phyloP scores from a whole-genome alignment of 2,329 filamentous ascomycete species.

The Diplodia scrobiculata region DNA sequence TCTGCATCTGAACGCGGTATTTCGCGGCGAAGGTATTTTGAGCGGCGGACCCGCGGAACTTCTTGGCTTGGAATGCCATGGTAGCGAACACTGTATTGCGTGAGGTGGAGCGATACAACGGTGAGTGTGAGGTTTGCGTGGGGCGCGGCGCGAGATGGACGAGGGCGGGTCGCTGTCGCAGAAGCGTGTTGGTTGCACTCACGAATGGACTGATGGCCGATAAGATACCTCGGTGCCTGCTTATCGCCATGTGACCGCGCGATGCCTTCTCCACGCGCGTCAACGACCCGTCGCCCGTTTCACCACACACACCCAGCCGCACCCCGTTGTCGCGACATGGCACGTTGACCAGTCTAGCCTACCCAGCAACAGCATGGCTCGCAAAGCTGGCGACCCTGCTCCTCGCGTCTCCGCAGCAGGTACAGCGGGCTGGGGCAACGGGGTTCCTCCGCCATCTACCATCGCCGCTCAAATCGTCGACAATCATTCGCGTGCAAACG shows the following conservation, averaged over 20 bases:
- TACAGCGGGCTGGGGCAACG: constrained; percentile 4
- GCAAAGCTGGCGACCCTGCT: constrained; percentile 43
- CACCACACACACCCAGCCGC: background rate
- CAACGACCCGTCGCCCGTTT: background rate
- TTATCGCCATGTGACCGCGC: constrained; percentile 25
- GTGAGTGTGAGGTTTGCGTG: background rate
- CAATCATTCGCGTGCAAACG: constrained; percentile 69
- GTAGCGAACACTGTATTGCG: background rate
- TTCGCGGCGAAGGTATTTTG: constrained; percentile 67
- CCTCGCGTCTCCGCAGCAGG: constrained; percentile 35
- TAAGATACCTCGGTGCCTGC: background rate
- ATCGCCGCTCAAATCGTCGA: constrained; percentile 85
- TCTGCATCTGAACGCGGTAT: constrained; percentile 74
- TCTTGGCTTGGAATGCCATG: constrained; percentile 41
- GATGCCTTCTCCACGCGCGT: constrained; percentile 3
- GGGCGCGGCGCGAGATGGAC: background rate
- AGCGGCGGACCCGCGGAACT: constrained; percentile 53
- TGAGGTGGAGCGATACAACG: no score
- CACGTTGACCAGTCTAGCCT: constrained; percentile 1
- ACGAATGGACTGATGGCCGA: background rate
- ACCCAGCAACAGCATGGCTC: constrained; percentile 42
- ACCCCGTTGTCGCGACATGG: constrained; percentile 10
- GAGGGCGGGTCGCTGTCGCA: constrained; percentile 11
- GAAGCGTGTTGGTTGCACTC: background rate
- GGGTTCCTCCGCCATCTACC: constrained; percentile 67